Evolutionary conservation across 805 yeast genomes (phyloP), one percentile per base, ranked within the genome.

Genomic region (Debaryomyces tyrocola): DNA sequence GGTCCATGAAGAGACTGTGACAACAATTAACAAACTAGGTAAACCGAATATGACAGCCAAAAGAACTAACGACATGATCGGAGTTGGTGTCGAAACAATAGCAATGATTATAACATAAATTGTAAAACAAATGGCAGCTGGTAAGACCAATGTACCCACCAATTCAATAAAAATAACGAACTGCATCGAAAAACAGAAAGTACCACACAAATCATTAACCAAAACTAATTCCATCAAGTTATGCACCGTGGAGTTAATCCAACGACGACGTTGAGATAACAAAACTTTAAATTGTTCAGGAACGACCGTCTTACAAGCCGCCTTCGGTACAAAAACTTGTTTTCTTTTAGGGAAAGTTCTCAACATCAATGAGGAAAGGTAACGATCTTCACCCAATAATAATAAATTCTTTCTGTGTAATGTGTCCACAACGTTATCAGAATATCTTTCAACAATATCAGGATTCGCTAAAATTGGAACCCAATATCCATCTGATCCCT

Each of bases 191-290:
- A 91, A 87, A 57, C 96, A 90, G 63, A 90, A 90, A 0, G 95
- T 89, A 55, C 97, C 97, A 76, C 97, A 90, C 53, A 91, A 75
- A 63, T 90, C 96, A 44, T 83, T 82, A 17, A 90, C 91, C 51
- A 88, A 69, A 4, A 85, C 87, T 59, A 90, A 79, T 65, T 90
- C 97, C 83, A 91, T 79, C 66, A 90, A 78, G 60, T 90, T 90
- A 67, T 90, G 97, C 33, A 90, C 91, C 0, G 97, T 91, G 4
- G 97, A 90, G 66, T 90, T 90, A 57, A 90, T 90, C 97, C 97
- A 90, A 64, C 97, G 87, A 71, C 97, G 88, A 64, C 97, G 85
- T 64, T 90, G 97, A 1, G 96, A 90, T 40, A 90, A 73, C 52
- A 90, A 73, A 40, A 90, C 94, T 52, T 69, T 77, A 63, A 90